Conservation (phyloP, 164 flowering plant genomes). For the Aristolochia californica region DNA sequence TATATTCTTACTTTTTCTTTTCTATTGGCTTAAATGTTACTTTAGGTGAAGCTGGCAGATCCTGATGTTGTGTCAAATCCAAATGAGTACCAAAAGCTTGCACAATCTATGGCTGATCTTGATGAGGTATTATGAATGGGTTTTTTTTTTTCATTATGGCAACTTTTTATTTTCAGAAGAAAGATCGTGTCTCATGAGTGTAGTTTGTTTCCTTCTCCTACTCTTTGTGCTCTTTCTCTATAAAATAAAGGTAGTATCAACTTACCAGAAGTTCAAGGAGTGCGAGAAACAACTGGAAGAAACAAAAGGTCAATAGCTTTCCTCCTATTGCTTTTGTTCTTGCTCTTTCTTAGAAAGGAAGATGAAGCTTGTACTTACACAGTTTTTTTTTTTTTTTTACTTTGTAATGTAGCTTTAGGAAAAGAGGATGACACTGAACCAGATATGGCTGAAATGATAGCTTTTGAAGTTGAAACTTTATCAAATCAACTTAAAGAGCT, state of each 20-base stretch:
- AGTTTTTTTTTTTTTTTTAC: neutral
- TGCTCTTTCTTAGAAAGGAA: neutral
- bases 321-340: neutral
- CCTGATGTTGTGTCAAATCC: slow-evolving; percentile 88
- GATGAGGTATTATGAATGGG: slow-evolving; percentile 46
- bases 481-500: slow-evolving; percentile 51
- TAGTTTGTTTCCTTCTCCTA: too few species aligned
- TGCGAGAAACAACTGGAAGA: slow-evolving; percentile 85
- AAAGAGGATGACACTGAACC: slow-evolving; percentile 68
- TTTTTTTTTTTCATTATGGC: too few species aligned
- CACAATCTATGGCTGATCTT: slow-evolving; percentile 85
- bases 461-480: slow-evolving; percentile 53
- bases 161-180: too few species aligned
- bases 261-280: slow-evolving; percentile 60
- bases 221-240: too few species aligned
- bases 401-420: slow-evolving; percentile 43
- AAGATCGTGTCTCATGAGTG: too few species aligned
- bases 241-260: slow-evolving; percentile 53
- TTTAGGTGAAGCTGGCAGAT: slow-evolving; percentile 87
- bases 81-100: slow-evolving; percentile 83
- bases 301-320: slow-evolving; percentile 48
- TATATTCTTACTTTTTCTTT: neutral
- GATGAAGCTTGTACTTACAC: too few species aligned
- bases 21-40: neutral
- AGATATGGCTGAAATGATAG: slow-evolving; percentile 94